A percentile compares a stretch with the other conserved stretches of the same genome.
These are phyloP conservation scores for Didymella lethalis DNA, from an alignment of 2,329 filamentous ascomycete genomes.

Conservation along the genomic window DNA sequence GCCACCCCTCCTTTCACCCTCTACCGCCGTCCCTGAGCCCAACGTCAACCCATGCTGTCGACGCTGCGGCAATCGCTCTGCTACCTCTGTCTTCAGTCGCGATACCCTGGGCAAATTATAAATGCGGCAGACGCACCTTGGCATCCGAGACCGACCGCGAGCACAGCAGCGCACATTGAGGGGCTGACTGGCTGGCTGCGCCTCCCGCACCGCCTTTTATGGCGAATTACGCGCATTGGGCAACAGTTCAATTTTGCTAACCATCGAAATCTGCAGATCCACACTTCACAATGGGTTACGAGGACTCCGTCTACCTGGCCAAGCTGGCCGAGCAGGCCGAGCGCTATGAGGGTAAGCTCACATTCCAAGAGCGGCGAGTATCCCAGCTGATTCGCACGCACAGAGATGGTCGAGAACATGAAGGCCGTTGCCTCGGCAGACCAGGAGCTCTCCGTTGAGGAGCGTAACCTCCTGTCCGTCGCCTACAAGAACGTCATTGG, in stretches of 20 bases:
- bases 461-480: conserved; percentile 96
- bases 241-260: conserved; percentile 35
- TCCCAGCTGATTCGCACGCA: conserved; percentile 30
- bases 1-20: conserved; percentile 43
- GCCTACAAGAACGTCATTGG: conserved; percentile 99
- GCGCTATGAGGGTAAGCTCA: conserved; percentile 89
- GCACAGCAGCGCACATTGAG: conserved; percentile 31
- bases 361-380: conserved; percentile 10
- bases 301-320: conserved; percentile 99
- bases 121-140: neutral
- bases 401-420: conserved; percentile 99
- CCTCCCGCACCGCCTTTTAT: conserved; percentile 22
- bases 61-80: conserved; percentile 2
- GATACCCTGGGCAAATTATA: neutral
- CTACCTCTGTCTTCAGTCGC: neutral
- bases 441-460: conserved; percentile 76
- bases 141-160: neutral
- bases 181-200: conserved; percentile 26
- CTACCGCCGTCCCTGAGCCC: conserved; percentile 24
- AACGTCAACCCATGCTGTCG: conserved; percentile 33
- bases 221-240: conserved; percentile 25
- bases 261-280: conserved; percentile 32
- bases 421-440: conserved; percentile 91
- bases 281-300: conserved; percentile 86
- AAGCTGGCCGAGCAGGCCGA: conserved; percentile 99